These are phyloP conservation scores for Rhodotorula taiwanensis DNA, from an alignment of 768 basidiomycete species.

Conservation along the genomic window DNA sequence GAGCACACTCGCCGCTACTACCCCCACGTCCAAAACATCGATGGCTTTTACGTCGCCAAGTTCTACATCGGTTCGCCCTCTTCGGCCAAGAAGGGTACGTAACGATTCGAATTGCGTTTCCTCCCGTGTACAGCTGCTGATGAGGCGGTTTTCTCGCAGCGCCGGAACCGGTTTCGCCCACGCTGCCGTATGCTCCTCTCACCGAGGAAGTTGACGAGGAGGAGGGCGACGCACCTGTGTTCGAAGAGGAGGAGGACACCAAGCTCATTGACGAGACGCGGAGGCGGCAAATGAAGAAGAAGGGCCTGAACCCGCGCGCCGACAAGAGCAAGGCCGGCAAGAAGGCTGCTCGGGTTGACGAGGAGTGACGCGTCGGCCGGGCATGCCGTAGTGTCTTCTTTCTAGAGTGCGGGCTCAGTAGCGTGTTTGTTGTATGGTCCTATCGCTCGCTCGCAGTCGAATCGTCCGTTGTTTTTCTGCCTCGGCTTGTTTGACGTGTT, in stretches of 20 bases:
- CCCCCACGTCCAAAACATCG: slow-evolving; percentile 81
- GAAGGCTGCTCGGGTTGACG: slow-evolving; percentile 10
- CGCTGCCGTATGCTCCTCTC: slow-evolving; percentile 41
- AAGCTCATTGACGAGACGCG: slow-evolving; percentile 70
- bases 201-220: slow-evolving; percentile 45
- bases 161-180: slow-evolving; percentile 39
- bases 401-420: too few species aligned
- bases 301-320: slow-evolving; percentile 46
- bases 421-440: not conserved
- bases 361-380: not conserved
- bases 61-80: slow-evolving; percentile 55
- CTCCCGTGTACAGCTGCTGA: not conserved
- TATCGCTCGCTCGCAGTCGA: too few species aligned
- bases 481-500: too few species aligned
- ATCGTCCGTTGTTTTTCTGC: too few species aligned
- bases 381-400: not conserved
- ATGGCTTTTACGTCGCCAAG: slow-evolving; percentile 97
- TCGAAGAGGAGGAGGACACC: slow-evolving; percentile 69
- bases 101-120: not conserved
- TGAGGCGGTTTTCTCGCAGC: slow-evolving; percentile 37
- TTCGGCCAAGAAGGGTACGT: not conserved
- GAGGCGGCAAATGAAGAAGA: slow-evolving; percentile 48
- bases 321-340: slow-evolving; percentile 36
- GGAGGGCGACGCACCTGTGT: slow-evolving; percentile 46
- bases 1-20: slow-evolving; percentile 81